Evolutionary conservation across 2,329 filamentous ascomycete species (phyloP), one percentile per base, ranked within the genome.

Genomic region (Arthrocladium fulminans): DNA sequence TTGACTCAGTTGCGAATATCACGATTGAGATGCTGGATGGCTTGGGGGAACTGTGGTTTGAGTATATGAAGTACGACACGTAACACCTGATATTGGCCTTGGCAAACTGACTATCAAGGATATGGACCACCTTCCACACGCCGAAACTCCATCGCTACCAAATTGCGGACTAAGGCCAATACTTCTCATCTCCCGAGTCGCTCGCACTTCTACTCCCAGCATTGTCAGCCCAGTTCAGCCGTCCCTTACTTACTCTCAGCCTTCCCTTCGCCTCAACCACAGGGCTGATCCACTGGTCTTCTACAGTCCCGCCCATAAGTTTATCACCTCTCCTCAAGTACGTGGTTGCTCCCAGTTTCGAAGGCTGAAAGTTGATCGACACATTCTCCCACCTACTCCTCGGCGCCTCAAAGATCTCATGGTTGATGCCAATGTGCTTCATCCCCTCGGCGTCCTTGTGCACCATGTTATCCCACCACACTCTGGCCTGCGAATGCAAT

Each of bases 1-100:
- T 41, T 34, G 45, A 34, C 17, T 42, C 35, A 9, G 22, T 48
- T 17, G 22, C 12, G 17, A 48, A 48, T 32, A 27, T 48, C 20
- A 41, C 22, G n/a, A 42, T 48, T 41, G 17, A 32, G 24, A 48
- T 17, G 38, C 12, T 42, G 27, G 45, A 39, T 32, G 37, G 34
- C 37, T 15, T 41, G 37, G 38, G 22, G 24, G 10, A 9, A 3
- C 24, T 48, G 17, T 48, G 45, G 45, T 48, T 20, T 34, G 45
- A 48, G 19, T 38, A 42, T 41, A 48, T 48, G 45, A 48, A 25
- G 29, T 48, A 32, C 19, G 29, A 45, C 27, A 13, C 27, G 13
- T 29, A 7, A 29, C n/a, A n/a, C n/a, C n/a, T n/a, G n/a, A n/a
- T n/a, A n/a, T n/a, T n/a, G n/a, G n/a, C n/a, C n/a, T n/a, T n/a